Conservation (phyloP, 257 asterid species). For the Cruciata laevipes region DNA sequence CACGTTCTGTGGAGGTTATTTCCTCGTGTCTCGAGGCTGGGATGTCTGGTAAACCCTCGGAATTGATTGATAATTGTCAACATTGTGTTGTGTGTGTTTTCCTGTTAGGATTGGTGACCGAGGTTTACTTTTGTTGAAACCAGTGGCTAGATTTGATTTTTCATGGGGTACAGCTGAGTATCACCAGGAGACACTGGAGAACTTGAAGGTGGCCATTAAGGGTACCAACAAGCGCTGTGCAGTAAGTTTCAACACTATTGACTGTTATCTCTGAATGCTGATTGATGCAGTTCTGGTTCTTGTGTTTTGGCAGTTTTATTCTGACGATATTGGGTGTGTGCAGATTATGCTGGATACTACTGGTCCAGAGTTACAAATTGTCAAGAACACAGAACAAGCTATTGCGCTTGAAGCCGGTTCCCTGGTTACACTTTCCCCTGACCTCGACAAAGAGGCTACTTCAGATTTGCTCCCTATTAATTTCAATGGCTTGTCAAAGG, state of each 20-base stretch:
- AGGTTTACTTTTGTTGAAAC: conserved; percentile 8
- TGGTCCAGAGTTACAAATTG: conserved; percentile 73
- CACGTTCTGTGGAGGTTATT: conserved; percentile 67
- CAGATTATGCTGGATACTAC: conserved; percentile 77
- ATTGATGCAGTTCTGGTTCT: neutral
- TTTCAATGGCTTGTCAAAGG: conserved; percentile 55
- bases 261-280: neutral
- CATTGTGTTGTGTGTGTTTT: neutral
- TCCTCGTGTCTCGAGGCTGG: conserved; percentile 81
- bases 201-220: conserved; percentile 61
- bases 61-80: neutral
- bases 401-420: conserved; percentile 50
- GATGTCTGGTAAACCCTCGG: conserved; percentile 64
- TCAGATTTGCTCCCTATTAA: conserved; percentile 59
- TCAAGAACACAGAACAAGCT: conserved; percentile 46
- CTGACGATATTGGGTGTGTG: neutral
- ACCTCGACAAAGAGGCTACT: conserved; percentile 55
- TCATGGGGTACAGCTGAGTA: conserved; percentile 72
- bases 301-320: neutral
- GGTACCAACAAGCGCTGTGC: conserved; percentile 65
- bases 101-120: neutral
- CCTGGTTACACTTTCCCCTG: conserved; percentile 46
- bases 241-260: conserved; percentile 34
- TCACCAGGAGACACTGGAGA: conserved; percentile 74
- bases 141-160: conserved; percentile 88